Evolutionary conservation across 441 rosid species (phyloP).

Genomic region (Syzygium malaccense): DNA sequence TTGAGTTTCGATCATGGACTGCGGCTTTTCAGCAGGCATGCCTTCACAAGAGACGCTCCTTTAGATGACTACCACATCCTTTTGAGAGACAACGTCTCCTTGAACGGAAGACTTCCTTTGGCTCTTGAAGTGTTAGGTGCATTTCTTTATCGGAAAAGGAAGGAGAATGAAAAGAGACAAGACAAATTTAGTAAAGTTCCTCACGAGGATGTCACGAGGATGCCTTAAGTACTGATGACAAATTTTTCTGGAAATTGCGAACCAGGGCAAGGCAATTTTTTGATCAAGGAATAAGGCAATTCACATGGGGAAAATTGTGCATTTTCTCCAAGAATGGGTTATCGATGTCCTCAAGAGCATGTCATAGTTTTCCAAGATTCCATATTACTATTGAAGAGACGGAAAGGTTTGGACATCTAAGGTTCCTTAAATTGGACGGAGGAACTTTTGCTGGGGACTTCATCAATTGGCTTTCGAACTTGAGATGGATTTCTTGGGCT

Average conservation of each 20-base stretch:
- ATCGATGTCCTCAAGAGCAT: background rate
- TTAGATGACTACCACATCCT: background rate
- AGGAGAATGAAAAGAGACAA: background rate
- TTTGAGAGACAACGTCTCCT: background rate
- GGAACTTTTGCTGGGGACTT: background rate
- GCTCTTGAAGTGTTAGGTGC: background rate
- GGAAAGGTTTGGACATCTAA: background rate
- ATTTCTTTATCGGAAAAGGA: background rate
- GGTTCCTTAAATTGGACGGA: background rate
- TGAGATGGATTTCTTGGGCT: background rate
- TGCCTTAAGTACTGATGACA: background rate
- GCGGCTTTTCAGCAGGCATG: background rate
- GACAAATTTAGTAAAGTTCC: background rate
- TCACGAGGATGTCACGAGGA: background rate
- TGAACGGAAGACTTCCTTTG: background rate
- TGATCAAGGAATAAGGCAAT: background rate
- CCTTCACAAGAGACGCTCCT: background rate
- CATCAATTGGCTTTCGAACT: background rate
- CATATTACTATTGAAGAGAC: background rate
- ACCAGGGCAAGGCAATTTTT: background rate
- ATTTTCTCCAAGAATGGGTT: background rate
- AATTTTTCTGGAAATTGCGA: background rate
- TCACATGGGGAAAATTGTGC: background rate
- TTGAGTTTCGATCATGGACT: background rate
- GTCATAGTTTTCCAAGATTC: background rate